phyloP scores from a whole-genome alignment of 768 basidiomycete species.

The Termitomyces sp. region DNA sequence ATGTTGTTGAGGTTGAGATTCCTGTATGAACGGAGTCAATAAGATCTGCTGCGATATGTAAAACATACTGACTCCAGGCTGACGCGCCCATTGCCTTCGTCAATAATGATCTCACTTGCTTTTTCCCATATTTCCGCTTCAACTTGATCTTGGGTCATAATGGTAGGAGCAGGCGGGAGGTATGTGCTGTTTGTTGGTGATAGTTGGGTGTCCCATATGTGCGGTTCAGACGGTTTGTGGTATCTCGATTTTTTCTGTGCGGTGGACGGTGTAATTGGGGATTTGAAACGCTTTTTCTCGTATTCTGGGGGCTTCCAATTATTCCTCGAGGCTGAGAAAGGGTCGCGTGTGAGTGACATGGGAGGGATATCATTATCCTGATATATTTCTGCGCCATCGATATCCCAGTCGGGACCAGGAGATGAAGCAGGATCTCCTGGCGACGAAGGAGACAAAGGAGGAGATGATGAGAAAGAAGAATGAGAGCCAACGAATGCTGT shows the following conservation, averaged over 20 bases:
- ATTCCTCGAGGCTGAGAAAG: constrained; percentile 44
- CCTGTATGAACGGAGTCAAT: constrained; percentile 25
- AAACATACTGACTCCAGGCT: constrained; percentile 48
- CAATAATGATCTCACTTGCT: constrained; percentile 41
- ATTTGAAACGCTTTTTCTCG: constrained; percentile 33
- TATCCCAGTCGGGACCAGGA: constrained; percentile 20
- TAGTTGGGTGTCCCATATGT: background rate
- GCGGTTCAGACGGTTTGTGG: constrained; percentile 2
- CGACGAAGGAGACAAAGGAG: constrained; percentile 56
- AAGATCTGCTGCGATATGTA: background rate
- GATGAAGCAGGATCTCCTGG: constrained; percentile 36
- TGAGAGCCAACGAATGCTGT: constrained; percentile 1
- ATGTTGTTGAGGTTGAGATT: constrained; percentile 44
- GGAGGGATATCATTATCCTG: constrained; percentile 17
- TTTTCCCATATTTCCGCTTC: constrained; percentile 48
- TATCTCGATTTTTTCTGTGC: constrained; percentile 19
- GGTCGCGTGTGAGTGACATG: constrained; percentile 44
- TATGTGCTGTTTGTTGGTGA: constrained; percentile 1
- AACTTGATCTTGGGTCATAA: constrained; percentile 25
- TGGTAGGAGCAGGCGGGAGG: background rate
- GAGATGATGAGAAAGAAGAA: constrained; percentile 44
- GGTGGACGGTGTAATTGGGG: constrained; percentile 16
- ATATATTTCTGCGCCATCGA: constrained; percentile 12
- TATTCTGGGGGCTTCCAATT: constrained; percentile 41
- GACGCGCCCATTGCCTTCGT: constrained; percentile 48